A percentile compares a stretch with the other conserved stretches of the same genome.
Evolutionary conservation across 441 rosid genomes (phyloP).

Genomic region (Gossypium davidsonii): DNA sequence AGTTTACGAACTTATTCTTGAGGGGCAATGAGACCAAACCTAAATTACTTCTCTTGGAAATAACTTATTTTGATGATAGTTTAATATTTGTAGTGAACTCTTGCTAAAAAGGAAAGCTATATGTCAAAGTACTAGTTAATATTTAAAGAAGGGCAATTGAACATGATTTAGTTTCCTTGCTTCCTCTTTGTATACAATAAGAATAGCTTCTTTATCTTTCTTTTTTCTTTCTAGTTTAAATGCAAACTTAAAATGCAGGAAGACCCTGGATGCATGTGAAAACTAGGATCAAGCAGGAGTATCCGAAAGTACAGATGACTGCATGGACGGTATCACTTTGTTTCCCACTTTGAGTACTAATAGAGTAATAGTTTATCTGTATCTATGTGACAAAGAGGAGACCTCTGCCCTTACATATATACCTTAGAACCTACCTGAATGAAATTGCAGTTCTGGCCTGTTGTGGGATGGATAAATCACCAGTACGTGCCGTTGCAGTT

Average conservation of each 20-base stretch:
- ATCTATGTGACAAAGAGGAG: neutral
- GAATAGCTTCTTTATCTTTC: neutral
- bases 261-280: conserved; percentile 75
- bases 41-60: neutral
- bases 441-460: conserved; percentile 75
- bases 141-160: conserved; percentile 10
- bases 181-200: neutral
- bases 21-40: neutral
- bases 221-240: neutral
- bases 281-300: conserved; percentile 63
- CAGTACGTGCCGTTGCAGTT: conserved; percentile 74
- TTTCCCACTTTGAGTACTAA: conserved; percentile 1
- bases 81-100: neutral
- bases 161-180: neutral
- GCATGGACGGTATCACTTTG: conserved; percentile 67
- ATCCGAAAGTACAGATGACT: conserved; percentile 61
- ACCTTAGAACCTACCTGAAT: conserved; percentile 4
- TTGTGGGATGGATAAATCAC: conserved; percentile 87
- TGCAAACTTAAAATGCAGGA: conserved; percentile 42
- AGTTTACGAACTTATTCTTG: neutral
- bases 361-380: neutral
- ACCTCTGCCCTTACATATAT: neutral
- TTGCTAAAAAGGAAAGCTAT: neutral
- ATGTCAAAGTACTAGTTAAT: neutral
- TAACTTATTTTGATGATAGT: neutral